These are phyloP conservation scores for Entamoeba moshkovskii DNA, from an alignment of 208 protist species.

Conservation along the genomic window DNA sequence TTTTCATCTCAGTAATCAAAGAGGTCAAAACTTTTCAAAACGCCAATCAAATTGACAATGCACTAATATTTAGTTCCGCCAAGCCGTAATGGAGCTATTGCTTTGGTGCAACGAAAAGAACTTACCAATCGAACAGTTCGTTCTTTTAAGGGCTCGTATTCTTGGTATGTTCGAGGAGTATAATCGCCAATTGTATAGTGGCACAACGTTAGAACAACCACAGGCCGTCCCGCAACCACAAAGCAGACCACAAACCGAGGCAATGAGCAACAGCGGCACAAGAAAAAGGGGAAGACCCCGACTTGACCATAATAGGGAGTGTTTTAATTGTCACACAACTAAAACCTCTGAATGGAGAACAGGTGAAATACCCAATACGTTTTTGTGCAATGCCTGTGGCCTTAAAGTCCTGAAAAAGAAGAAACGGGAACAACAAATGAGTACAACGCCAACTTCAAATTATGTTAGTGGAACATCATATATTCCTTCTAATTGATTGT, in stretches of 20 bases:
- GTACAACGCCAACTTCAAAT: no score
- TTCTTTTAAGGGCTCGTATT: not conserved
- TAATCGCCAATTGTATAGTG: not conserved
- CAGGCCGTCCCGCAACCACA: not conserved
- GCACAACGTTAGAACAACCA: not conserved
- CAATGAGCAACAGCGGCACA: not conserved
- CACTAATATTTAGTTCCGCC: not conserved
- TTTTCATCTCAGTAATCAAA: no score
- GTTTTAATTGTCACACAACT: not conserved
- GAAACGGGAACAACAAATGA: not conserved
- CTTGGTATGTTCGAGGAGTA: not conserved
- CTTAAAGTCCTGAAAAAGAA: not conserved
- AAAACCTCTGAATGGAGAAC: constrained; percentile 1
- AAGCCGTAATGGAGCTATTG: not conserved
- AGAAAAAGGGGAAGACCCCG: not conserved
- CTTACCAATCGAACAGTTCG: not conserved
- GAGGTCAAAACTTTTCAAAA: no score
- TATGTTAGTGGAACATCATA: no score
- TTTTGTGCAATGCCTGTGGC: not conserved
- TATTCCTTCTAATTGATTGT: no score
- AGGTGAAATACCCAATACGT: not conserved
- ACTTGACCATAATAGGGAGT: not conserved
- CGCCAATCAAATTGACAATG: no score
- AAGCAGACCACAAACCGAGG: not conserved
- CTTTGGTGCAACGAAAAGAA: not conserved